Evolutionary conservation across 2,329 filamentous ascomycete genomes (phyloP), one percentile per base, ranked within the genome.

Genomic region (Thelonectria blattea): DNA sequence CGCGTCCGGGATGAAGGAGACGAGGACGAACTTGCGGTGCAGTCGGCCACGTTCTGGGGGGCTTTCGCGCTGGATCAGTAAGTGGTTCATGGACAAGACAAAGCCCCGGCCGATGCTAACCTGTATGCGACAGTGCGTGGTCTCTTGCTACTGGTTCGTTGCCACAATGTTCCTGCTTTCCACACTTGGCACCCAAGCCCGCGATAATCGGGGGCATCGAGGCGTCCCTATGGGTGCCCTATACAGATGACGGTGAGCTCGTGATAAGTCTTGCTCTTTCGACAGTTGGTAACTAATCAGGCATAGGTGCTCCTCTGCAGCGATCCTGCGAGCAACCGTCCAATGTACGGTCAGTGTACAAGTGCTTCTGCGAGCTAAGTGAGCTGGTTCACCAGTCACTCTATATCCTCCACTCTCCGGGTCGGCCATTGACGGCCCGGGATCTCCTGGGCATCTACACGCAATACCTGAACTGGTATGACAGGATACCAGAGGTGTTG

Each of bases 321-420:
- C 79, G 80, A 52, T 84, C 83, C 3, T 85, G 80, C 66, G 80
- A 86, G 62, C 88, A 89, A 65, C 85, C 86, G 0, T 89, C 85
- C 3, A 89, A 91, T 61, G 87, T 91, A 32, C 81, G 88, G 22
- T 88, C 87, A 1, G 85, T 89, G 6, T 88, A 86, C 71, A 87
- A 85, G 73, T 85, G 88, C 65, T 88, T 91, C 66, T 90, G 88
- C 69, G 86, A 89, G 68, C 81, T 93, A 52, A 91, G 88, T 63
- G 89, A 92, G 74, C 83, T 92, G 1, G 86, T 91, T 1, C 90
- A 91, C 71, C 84, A 90, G 66, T 89, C 88, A 30, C 80, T 91
- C 18, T 89, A 89, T 70, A 83, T 90, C 41, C 82, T 92, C n/a
- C 90, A 91, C 70, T 88, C 89, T 4, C 90, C 90, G 0, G 86